Conservation (phyloP, 768 basidiomycete species). For the Suillus lakei region DNA sequence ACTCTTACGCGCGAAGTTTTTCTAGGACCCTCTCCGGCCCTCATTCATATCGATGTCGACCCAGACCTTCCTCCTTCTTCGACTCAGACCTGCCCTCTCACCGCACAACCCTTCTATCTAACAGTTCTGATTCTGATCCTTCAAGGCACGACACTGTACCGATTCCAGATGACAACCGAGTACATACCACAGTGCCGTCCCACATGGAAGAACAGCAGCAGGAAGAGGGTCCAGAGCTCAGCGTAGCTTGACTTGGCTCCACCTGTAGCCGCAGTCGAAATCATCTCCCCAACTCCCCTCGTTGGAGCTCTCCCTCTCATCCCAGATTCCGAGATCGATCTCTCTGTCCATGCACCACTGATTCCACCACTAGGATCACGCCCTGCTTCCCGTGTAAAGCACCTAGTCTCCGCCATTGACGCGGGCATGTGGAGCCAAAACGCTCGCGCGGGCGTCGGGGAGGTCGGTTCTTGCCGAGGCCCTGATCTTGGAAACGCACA, state of each 20-base stretch:
- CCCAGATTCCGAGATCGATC: slow-evolving; percentile 21
- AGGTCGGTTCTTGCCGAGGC: slow-evolving; percentile 25
- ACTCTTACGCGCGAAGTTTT: slow-evolving; percentile 16
- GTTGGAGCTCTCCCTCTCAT: slow-evolving; percentile 19
- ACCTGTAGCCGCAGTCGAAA: slow-evolving; percentile 19
- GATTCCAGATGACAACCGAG: slow-evolving; percentile 33
- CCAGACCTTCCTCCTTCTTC: neutral
- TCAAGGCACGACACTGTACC: slow-evolving; percentile 23
- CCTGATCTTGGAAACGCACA: slow-evolving; percentile 12
- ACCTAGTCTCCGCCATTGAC: neutral
- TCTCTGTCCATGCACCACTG: slow-evolving; percentile 18
- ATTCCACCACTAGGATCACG: slow-evolving; percentile 32
- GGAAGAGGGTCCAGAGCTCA: slow-evolving; percentile 5
- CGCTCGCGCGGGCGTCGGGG: slow-evolving; percentile 17
- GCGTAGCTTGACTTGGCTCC: slow-evolving; percentile 2
- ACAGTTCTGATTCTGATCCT: slow-evolving; percentile 9
- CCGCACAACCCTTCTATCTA: neutral
- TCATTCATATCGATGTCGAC: slow-evolving; percentile 26
- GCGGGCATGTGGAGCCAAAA: neutral
- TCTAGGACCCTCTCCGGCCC: slow-evolving; percentile 28
- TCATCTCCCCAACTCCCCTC: slow-evolving; percentile 16
- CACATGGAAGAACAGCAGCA: slow-evolving; percentile 2
- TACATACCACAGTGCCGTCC: slow-evolving; percentile 15
- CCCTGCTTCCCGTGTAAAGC: slow-evolving; percentile 30
- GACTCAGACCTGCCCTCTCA: neutral